phyloP scores from a whole-genome alignment of 208 protist genomes.

The Crithidia bombi region DNA sequence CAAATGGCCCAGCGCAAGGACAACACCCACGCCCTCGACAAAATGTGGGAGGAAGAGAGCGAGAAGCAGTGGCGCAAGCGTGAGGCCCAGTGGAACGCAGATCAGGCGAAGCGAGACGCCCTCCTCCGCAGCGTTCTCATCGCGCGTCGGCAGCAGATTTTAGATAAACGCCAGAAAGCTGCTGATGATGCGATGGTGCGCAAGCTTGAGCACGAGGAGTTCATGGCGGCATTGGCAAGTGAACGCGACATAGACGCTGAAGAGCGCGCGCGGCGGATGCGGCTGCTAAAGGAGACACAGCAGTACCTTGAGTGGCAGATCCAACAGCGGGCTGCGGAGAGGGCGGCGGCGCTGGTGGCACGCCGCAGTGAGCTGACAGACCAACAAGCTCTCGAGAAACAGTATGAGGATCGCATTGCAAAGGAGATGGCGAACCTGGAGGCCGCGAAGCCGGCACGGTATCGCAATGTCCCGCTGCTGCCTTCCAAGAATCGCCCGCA shows the following conservation, averaged over 20 bases:
- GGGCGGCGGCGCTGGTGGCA: slow-evolving; percentile 45
- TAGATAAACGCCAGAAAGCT: slow-evolving; percentile 64
- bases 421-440: slow-evolving; percentile 80
- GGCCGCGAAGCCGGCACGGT: slow-evolving; percentile 74
- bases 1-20: slow-evolving; percentile 67
- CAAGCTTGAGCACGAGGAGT: slow-evolving; percentile 55
- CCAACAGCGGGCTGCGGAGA: slow-evolving; percentile 43
- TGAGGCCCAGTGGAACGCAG: slow-evolving; percentile 71
- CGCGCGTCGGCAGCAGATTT: slow-evolving; percentile 77
- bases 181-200: slow-evolving; percentile 39
- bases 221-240: slow-evolving; percentile 42
- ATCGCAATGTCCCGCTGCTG: slow-evolving; percentile 74
- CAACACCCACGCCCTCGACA: slow-evolving; percentile 56
- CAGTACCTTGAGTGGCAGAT: slow-evolving; percentile 76
- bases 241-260: slow-evolving; percentile 46
- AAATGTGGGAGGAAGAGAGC: slow-evolving; percentile 84
- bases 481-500: slow-evolving; percentile 42
- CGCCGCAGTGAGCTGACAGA: slow-evolving; percentile 57
- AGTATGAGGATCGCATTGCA: slow-evolving; percentile 69
- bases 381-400: slow-evolving; percentile 53
- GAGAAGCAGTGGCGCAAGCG: slow-evolving; percentile 83
- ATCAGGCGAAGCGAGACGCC: slow-evolving; percentile 61
- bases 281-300: slow-evolving; percentile 67
- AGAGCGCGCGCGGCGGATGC: slow-evolving; percentile 50
- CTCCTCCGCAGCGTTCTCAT: slow-evolving; percentile 78